Percentiles rank a stretch among this genome's conserved stretches.
These are phyloP conservation scores for Chloromonas sp. DNA, from an alignment of 163 green algal genomes.

Conservation along the genomic window DNA sequence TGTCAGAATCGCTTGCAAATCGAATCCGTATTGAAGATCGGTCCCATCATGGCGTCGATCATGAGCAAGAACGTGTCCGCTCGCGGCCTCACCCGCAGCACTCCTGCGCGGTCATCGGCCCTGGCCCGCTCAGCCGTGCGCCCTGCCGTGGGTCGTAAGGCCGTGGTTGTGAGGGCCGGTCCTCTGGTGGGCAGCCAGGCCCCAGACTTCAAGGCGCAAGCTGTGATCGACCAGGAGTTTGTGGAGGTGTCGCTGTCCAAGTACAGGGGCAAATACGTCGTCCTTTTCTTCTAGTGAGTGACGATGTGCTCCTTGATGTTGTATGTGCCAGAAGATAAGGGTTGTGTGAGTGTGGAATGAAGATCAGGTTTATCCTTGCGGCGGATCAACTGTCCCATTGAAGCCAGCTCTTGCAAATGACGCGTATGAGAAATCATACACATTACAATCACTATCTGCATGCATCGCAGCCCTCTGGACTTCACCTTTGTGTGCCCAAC, in stretches of 20 bases:
- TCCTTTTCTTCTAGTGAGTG: slow-evolving; percentile 83
- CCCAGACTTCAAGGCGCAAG: slow-evolving; percentile 78
- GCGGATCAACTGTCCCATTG: too few species aligned
- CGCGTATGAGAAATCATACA: not conserved
- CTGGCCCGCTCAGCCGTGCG: not conserved
- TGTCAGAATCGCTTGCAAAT: too few species aligned
- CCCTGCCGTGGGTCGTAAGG: not conserved
- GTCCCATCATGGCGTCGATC: not conserved
- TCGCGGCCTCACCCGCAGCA: not conserved
- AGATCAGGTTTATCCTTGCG: too few species aligned
- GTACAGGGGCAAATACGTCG: slow-evolving; percentile 76
- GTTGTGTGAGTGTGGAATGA: too few species aligned
- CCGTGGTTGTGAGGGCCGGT: not conserved
- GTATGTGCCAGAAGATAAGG: too few species aligned
- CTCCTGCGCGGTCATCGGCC: not conserved
- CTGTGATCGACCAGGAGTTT: slow-evolving; percentile 86
- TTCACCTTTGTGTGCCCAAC: slow-evolving; percentile 93
- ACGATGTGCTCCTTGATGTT: not conserved
- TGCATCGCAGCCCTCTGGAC: slow-evolving; percentile 74
- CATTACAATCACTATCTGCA: too few species aligned
- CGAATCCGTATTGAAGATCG: too few species aligned
- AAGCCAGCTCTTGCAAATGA: not conserved
- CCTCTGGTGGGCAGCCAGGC: slow-evolving; percentile 14
- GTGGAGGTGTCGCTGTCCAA: slow-evolving; percentile 74
- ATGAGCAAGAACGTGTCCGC: not conserved